These are phyloP conservation scores for Pontederia crassipes DNA, from an alignment of 176 grass and related monocot genomes.

Conservation along the genomic window DNA sequence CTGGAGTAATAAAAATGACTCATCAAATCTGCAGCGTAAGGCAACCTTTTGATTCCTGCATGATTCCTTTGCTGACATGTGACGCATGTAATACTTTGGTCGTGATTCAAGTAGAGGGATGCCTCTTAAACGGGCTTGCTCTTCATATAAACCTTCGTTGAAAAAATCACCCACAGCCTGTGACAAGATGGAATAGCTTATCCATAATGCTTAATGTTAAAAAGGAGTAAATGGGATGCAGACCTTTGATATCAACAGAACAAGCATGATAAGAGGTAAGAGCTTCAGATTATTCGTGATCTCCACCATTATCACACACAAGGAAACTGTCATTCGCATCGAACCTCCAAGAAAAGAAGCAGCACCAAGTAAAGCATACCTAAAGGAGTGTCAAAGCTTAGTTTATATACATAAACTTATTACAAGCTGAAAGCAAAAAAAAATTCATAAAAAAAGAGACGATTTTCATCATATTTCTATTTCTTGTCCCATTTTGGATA, in stretches of 20 bases:
- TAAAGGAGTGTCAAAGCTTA: conserved; percentile 12
- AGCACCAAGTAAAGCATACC: conserved; percentile 97
- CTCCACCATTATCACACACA: conserved; percentile 99
- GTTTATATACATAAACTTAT: neutral
- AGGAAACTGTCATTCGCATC: conserved; percentile 99
- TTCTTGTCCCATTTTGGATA: no score
- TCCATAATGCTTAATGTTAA: conserved; percentile 7
- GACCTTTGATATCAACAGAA: conserved; percentile 98
- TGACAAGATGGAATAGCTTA: conserved; percentile 27
- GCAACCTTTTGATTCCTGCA: conserved; percentile 92
- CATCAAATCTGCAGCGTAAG: neutral
- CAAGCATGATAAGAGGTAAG: conserved; percentile 95
- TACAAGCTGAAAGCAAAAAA: neutral
- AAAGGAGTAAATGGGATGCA: conserved; percentile 10
- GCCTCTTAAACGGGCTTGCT: conserved; percentile 71
- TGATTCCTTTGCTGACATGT: conserved; percentile 70
- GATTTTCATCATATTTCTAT: no score
- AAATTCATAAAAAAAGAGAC: neutral
- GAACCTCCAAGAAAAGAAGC: conserved; percentile 98
- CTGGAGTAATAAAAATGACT: conserved; percentile 10
- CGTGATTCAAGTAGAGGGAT: conserved; percentile 94
- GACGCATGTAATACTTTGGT: conserved; percentile 85
- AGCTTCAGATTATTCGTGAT: conserved; percentile 98
- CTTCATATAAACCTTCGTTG: conserved; percentile 90
- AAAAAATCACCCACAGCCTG: conserved; percentile 97